A percentile compares a stretch with the other conserved stretches of the same genome.
phyloP scores from a whole-genome alignment of 495 filamentous ascomycete species.

The Aspergillus coremiiformis region DNA sequence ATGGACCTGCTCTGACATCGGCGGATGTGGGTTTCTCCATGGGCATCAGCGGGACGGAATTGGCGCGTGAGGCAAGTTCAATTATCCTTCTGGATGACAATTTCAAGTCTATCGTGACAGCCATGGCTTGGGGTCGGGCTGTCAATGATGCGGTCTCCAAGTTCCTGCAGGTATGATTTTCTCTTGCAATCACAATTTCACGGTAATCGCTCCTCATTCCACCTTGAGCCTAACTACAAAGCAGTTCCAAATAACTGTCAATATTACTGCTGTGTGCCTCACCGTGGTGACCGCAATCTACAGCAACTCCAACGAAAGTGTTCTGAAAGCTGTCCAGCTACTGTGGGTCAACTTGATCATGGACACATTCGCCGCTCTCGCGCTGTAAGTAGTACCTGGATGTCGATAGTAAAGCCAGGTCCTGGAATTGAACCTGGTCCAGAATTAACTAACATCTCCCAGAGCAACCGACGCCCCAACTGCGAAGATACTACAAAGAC shows the following conservation, averaged over 20 bases:
- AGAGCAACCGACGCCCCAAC: slow-evolving; percentile 73
- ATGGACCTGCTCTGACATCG: slow-evolving; percentile 76
- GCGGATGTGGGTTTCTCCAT: slow-evolving; percentile 91
- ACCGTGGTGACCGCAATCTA: slow-evolving; percentile 80
- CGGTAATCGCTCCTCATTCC: not conserved
- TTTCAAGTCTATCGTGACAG: slow-evolving; percentile 81
- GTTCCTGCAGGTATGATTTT: slow-evolving; percentile 58
- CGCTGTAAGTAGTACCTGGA: slow-evolving; percentile 38
- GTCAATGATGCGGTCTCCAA: slow-evolving; percentile 89
- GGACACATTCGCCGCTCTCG: slow-evolving; percentile 88
- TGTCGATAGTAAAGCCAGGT: too few relatives aligned
- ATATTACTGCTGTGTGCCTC: slow-evolving; percentile 75
- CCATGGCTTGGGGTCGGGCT: slow-evolving; percentile 81
- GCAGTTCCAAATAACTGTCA: slow-evolving; percentile 85
- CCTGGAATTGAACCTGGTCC: too few relatives aligned
- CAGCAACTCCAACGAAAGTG: slow-evolving; percentile 55
- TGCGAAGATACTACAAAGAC: slow-evolving; percentile 68
- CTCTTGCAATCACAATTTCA: too few relatives aligned
- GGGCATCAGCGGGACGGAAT: slow-evolving; percentile 84
- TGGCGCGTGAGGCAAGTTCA: slow-evolving; percentile 87
- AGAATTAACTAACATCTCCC: not conserved
- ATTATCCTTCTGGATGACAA: slow-evolving; percentile 92
- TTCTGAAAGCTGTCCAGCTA: slow-evolving; percentile 81
- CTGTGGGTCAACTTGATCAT: slow-evolving; percentile 93
- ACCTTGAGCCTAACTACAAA: not conserved